Evolutionary conservation across 2,329 filamentous ascomycete genomes (phyloP), one percentile per base, ranked within the genome.

Genomic region (Uncinocarpus reesii): DNA sequence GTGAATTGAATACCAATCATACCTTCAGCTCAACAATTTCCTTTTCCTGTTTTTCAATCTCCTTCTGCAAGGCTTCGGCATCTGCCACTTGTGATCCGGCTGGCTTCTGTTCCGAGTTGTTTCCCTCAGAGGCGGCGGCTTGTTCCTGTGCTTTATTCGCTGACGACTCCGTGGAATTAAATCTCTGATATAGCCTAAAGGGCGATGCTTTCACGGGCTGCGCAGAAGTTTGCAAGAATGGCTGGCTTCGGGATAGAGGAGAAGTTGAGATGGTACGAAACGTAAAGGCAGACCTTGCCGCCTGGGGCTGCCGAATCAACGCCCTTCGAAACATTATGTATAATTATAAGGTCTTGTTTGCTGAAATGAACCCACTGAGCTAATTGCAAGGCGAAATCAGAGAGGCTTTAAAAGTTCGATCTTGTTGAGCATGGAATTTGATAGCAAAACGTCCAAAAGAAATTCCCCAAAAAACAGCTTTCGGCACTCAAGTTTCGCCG

Each of bases 21-120:
- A 95, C 90, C 81, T 95, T 96, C 69, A 93, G 77, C 42, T 95
- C 88, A 53, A 84, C 63, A 36, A 79, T 74, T 65, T 88, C 83
- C 67, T 78, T 80, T 58, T 83, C 79, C 67, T 84, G 84, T 52
- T 77, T 73, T 65, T 86, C 83, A 4, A 87, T 65, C 66, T 86
- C 79, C 65, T 80, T 80, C 65, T 78, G 76, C 38, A 77, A 49
- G 44, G 73, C 72, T 60, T 71, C 70, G 56, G 65, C 57, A 26
- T 60, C 58, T 21, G 60, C 62, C 57, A 49, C 20, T 29, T 43
- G 28, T 2, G 64, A 65, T 54, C 70, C 65, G 23, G 66, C 62
- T 52, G 43, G 16, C 71, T 35, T 34, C 24, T 44, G 16, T 7
- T 44, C 69, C 48, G 65, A 58, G 54, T 70, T 65, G 11, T 45